Evolutionary conservation across 2,329 filamentous ascomycete genomes (phyloP).

Genomic region (Arthrinium phaeospermum): DNA sequence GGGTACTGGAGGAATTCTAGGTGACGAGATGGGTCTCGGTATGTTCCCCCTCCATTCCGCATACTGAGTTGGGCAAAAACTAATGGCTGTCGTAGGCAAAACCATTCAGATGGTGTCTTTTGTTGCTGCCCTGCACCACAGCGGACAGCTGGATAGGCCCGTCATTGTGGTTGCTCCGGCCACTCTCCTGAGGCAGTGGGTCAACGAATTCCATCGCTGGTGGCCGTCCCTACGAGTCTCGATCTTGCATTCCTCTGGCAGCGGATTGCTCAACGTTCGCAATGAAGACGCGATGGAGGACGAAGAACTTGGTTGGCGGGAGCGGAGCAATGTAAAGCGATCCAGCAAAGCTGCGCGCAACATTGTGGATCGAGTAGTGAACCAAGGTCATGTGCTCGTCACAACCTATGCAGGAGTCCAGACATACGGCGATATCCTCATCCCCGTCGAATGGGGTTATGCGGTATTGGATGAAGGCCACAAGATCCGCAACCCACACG

Average conservation of each 20-base stretch:
- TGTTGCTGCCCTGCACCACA: conserved; percentile 90
- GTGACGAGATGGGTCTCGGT: conserved; percentile 98
- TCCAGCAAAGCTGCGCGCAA: conserved; percentile 73
- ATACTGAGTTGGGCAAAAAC: not conserved
- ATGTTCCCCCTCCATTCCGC: not conserved
- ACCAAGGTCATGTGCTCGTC: conserved; percentile 89
- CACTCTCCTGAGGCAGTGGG: conserved; percentile 96
- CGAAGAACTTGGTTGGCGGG: conserved; percentile 58
- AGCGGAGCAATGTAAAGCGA: conserved; percentile 53
- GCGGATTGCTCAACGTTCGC: conserved; percentile 87
- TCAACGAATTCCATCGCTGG: conserved; percentile 98
- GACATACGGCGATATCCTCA: conserved; percentile 82
- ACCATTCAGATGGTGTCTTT: conserved; percentile 78
- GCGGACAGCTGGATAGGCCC: conserved; percentile 80
- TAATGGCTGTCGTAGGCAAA: conserved; percentile 55
- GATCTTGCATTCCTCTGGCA: conserved; percentile 93
- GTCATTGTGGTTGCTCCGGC: conserved; percentile 92
- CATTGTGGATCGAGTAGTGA: conserved; percentile 81
- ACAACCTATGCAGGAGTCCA: conserved; percentile 97
- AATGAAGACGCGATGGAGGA: conserved; percentile 65
- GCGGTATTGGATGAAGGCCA: conserved; percentile 96
- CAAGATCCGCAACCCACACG: conserved; percentile 96
- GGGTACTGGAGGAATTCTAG: conserved; percentile 90
- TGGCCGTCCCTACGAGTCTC: conserved; percentile 98
- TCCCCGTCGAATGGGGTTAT: conserved; percentile 88